Percentiles rank a stretch among this genome's conserved stretches.
These are phyloP conservation scores for Aureobasidium subglaciale DNA, from an alignment of 2,329 filamentous ascomycete species.

Conservation along the genomic window DNA sequence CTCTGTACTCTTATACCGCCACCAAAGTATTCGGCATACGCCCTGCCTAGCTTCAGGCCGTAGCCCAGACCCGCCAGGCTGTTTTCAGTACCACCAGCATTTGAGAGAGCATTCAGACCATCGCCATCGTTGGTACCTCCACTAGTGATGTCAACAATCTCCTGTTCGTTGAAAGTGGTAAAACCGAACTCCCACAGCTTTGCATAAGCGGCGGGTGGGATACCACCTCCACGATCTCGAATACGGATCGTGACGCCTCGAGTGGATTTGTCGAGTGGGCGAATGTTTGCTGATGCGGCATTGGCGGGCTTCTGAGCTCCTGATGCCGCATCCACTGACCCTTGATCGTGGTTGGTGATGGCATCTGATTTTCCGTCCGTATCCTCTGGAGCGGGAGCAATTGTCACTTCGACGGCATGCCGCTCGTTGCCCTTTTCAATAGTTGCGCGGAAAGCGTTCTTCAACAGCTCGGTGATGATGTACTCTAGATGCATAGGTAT, in stretches of 20 bases:
- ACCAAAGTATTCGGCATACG: conserved; percentile 97
- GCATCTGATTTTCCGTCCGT: conserved; percentile 19
- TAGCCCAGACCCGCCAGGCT: conserved; percentile 86
- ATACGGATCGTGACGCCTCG: conserved; percentile 93
- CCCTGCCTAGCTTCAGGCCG: conserved; percentile 72
- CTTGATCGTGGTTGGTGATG: conserved; percentile 31
- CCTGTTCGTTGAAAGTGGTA: conserved; percentile 78
- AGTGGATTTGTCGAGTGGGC: conserved; percentile 43
- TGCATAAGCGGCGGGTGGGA: conserved; percentile 71
- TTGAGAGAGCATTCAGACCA: conserved; percentile 68
- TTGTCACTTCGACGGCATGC: conserved; percentile 85
- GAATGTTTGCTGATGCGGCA: conserved; percentile 32
- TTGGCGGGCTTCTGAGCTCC: conserved; percentile 21
- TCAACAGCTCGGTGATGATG: conserved; percentile 90
- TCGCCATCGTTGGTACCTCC: conserved; percentile 42
- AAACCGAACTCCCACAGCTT: conserved; percentile 98
- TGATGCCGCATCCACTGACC: conserved; percentile 29
- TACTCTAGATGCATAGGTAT: conserved; percentile 96
- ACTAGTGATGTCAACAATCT: conserved; percentile 43
- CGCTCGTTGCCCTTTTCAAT: conserved; percentile 74
- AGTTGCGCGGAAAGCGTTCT: conserved; percentile 92
- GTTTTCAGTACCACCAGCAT: conserved; percentile 65
- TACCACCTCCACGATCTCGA: conserved; percentile 89
- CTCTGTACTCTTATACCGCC: conserved; percentile 94
- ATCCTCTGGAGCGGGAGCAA: conserved; percentile 62